A percentile compares a stretch with the other conserved stretches of the same genome.
Conservation (phyloP, 805 yeast genomes). For the Lipomyces sp. region DNA sequence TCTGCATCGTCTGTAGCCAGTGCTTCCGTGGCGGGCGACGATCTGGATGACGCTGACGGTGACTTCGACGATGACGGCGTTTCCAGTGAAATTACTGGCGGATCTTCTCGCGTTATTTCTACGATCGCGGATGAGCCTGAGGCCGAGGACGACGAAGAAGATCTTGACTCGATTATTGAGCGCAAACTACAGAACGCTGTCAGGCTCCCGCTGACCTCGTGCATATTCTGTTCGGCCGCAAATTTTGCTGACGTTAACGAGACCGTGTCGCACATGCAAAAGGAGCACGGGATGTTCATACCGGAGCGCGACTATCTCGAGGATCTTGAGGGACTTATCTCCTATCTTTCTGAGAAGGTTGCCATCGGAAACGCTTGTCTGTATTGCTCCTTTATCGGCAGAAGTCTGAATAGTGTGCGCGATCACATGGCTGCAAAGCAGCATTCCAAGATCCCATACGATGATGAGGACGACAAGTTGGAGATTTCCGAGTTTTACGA, state of each 20-base stretch:
- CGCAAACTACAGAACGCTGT: conserved; percentile 27
- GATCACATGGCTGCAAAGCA: conserved; percentile 83
- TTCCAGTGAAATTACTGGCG: background rate
- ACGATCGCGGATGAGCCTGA: too few species aligned
- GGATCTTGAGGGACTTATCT: conserved; percentile 69
- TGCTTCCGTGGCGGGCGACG: conserved; percentile 1
- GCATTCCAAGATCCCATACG: conserved; percentile 88
- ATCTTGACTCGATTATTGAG: conserved; percentile 18
- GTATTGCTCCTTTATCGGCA: conserved; percentile 81
- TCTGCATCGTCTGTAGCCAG: background rate
- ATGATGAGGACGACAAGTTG: conserved; percentile 68
- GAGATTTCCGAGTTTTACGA: conserved; percentile 81
- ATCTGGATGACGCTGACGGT: background rate
- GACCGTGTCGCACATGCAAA: conserved; percentile 73
- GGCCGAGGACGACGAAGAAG: conserved; percentile 22
- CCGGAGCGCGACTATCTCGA: conserved; percentile 74
- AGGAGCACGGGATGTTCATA: conserved; percentile 75
- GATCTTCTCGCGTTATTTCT: too few species aligned
- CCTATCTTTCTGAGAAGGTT: conserved; percentile 72
- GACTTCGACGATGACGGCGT: conserved; percentile 1
- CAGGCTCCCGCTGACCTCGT: conserved; percentile 37
- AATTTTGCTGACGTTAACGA: conserved; percentile 52
- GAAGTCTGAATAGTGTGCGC: conserved; percentile 75
- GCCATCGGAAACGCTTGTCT: conserved; percentile 82
- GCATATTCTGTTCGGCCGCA: conserved; percentile 46